Evolutionary conservation across 106 monocot genomes (phyloP).

Genomic region (Acorus calamus): DNA sequence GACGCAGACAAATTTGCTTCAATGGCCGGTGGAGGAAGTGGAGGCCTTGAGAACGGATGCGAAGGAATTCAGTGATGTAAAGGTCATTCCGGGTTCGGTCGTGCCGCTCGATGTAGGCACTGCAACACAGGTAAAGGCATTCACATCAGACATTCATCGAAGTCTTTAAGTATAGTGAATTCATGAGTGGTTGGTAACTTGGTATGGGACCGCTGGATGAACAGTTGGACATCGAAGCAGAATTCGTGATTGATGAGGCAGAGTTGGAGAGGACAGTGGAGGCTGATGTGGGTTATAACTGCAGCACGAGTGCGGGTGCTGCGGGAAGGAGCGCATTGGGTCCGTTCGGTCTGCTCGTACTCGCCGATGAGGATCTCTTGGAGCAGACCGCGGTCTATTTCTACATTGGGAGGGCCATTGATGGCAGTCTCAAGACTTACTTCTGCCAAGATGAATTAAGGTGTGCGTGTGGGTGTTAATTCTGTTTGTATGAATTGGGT

Average conservation of each 20-base stretch:
- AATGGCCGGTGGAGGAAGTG: constrained; percentile 66
- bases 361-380: constrained; percentile 39
- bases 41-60: constrained; percentile 28
- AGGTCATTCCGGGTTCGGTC: constrained; percentile 25
- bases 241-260: constrained; percentile 42
- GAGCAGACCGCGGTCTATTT: constrained; percentile 89
- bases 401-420: constrained; percentile 36
- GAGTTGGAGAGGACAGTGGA: constrained; percentile 24
- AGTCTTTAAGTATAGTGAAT: too few relatives aligned
- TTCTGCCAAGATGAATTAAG: constrained; percentile 84
- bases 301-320: constrained; percentile 75
- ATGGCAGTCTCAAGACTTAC: constrained; percentile 50
- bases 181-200: too few relatives aligned
- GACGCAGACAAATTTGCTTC: constrained; percentile 48
- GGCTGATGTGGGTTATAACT: constrained; percentile 63
- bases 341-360: constrained; percentile 74
- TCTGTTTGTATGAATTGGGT: too few relatives aligned
- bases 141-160: too few relatives aligned
- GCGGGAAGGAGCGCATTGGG: constrained; percentile 50
- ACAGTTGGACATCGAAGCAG: constrained; percentile 69
- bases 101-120: constrained; percentile 26
- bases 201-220: too few relatives aligned
- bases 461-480: constrained; percentile 3
- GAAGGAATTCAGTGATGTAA: constrained; percentile 18
- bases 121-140: constrained; percentile 38